Base-by-base conservation (phyloP, 768 basidiomycete species). In the Tulasnella sp. region DNA sequence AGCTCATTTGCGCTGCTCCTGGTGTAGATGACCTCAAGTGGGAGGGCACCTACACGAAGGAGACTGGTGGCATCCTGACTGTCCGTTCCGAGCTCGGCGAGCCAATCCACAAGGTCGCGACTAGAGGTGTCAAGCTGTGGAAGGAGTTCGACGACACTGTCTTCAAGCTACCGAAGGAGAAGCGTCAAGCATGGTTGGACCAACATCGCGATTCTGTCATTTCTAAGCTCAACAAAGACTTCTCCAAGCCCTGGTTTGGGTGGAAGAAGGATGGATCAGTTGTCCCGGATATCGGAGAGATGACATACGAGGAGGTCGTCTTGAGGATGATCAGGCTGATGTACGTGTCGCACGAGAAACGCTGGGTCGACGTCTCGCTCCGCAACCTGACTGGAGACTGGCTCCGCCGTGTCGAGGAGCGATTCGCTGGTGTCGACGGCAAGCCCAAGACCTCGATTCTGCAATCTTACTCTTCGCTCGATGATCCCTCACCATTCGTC, bases 101-200 rank as follows among this genome's bases (percentile, higher is more conserved):
- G 71, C 96, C 96, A 10, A 98, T 98, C 66, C 96, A 99, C 76
- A 99, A 99, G 77, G 89, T 99, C 68, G 93, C 96, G 31, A 99
- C 85, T 43, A 87, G 96, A 49, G 79, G 81, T 30, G 92, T 98
- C 71, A 97, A 89, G 76, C 78, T 99, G 43, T 99, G 96, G 96
- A 92, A 92, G 72, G 93, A 98, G 75, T 97, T 97, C 69, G 96
- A 99, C 67, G 84, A 94, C 66, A 90, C 84, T 22, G 87, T 99
- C 59, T 99, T 98, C 80, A 87, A 84, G 70, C 71, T 97, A 65
- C 84, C 94, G 9, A 91, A 92, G 75, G 96, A 98, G 75, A 99
- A 99, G 78, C 85, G 94, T 49, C 77, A 72, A 12, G 78, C 80
- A 0, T 99, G 94, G 94, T 75, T 98, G 64, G 74, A 75, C 44